Percentiles rank a stretch among this genome's conserved stretches.
Conservation (phyloP, 2,329 filamentous ascomycete species). For the Colletotrichum camelliae region DNA sequence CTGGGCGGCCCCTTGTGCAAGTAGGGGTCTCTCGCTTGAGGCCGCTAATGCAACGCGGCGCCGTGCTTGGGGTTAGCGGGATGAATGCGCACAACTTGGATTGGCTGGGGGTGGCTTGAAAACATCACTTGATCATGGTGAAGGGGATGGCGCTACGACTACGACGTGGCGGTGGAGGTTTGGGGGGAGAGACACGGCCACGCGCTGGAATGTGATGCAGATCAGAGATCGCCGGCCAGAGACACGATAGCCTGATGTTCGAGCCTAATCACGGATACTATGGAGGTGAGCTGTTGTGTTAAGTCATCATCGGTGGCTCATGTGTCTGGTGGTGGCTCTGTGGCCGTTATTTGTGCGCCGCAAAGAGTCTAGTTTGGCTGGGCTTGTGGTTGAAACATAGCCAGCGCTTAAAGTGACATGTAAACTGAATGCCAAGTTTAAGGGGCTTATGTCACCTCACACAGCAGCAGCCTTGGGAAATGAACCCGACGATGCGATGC, state of each 20-base stretch:
- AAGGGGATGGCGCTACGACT: background rate
- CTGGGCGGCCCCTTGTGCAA: background rate
- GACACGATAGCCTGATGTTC: background rate
- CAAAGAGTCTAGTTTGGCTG: background rate
- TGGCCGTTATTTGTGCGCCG: background rate
- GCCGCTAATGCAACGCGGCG: background rate
- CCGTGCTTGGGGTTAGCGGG: background rate
- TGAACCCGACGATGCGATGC: background rate
- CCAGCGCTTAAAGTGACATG: background rate
- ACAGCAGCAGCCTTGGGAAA: background rate
- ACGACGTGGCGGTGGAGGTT: background rate
- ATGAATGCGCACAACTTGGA: background rate
- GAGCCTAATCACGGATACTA: background rate
- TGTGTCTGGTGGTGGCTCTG: background rate
- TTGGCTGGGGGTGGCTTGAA: background rate
- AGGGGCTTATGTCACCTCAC: background rate
- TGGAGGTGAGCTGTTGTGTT: background rate
- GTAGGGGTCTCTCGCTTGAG: conserved; percentile 6
- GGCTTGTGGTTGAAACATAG: background rate
- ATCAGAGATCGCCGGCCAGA: background rate
- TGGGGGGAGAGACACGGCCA: background rate
- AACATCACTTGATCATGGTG: background rate
- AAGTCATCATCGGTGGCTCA: background rate
- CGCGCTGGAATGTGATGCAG: background rate
- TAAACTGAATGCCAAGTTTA: background rate